phyloP scores from a whole-genome alignment of 352 stramenopile species.

The Labyrinthula sp. region DNA sequence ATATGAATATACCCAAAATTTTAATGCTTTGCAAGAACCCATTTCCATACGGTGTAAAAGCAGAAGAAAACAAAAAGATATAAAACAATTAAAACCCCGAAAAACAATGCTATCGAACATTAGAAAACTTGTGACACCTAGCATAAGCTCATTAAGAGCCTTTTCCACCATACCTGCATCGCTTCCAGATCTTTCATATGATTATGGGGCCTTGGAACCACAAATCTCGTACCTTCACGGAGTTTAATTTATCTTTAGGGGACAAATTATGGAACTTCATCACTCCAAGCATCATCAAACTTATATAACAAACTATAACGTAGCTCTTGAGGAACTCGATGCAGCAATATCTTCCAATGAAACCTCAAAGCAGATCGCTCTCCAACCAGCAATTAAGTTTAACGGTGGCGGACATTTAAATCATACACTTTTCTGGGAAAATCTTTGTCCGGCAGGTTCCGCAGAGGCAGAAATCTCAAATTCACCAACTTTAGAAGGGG shows the following conservation, averaged over 20 bases:
- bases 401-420: constrained; percentile 94
- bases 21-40: too few species aligned
- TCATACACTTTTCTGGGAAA: constrained; percentile 97
- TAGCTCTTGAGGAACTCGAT: constrained; percentile 68
- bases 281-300: constrained; percentile 86
- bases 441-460: constrained; percentile 59
- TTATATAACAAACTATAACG: constrained; percentile 88
- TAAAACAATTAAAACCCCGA: too few species aligned
- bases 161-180: too few species aligned
- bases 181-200: constrained; percentile 57
- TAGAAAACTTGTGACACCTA: too few species aligned
- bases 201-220: constrained; percentile 59
- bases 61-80: too few species aligned
- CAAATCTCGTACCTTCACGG: too few species aligned
- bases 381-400: constrained; percentile 79
- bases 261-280: constrained; percentile 73
- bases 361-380: constrained; percentile 61
- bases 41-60: too few species aligned
- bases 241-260: too few species aligned
- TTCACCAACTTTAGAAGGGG: background rate
- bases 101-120: too few species aligned
- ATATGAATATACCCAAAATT: too few species aligned
- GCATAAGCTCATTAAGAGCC: too few species aligned
- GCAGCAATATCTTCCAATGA: constrained; percentile 58
- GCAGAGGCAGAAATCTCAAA: constrained; percentile 40